Conservation (phyloP, 1,284 basidiomycete species). For the Tremellales sp. region DNA sequence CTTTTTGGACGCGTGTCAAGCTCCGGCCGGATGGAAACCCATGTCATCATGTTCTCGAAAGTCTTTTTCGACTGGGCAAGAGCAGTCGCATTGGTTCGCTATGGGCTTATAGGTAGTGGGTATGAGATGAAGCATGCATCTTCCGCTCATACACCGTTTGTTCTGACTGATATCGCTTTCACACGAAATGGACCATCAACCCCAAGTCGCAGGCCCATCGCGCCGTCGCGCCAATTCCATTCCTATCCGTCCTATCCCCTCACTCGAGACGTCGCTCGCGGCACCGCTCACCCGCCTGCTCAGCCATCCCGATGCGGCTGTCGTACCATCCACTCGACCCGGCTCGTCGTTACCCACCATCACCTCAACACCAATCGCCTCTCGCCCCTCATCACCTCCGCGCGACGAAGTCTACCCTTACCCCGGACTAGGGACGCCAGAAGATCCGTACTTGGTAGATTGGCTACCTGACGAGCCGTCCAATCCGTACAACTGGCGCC, state of each 20-base stretch:
- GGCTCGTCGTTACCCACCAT: neutral
- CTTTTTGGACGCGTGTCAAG: too few relatives aligned
- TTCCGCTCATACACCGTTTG: too few relatives aligned
- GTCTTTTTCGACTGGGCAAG: neutral
- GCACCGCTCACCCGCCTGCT: conserved; percentile 11
- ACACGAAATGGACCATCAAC: neutral
- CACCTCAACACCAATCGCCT: neutral
- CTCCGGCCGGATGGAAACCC: neutral
- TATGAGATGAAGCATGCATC: neutral
- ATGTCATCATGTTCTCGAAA: neutral
- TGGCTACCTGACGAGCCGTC: conserved; percentile 57
- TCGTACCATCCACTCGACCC: neutral
- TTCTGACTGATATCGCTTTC: neutral
- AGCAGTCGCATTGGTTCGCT: too few relatives aligned
- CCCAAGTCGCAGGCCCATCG: neutral
- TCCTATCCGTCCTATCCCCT: conserved; percentile 3
- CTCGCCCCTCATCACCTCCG: conserved; percentile 1
- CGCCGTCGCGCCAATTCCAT: neutral
- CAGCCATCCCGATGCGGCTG: neutral
- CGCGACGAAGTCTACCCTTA: conserved; percentile 13
- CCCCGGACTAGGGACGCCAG: conserved; percentile 23
- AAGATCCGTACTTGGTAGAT: conserved; percentile 34
- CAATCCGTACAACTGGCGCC: conserved; percentile 63
- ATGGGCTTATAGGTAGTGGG: neutral
- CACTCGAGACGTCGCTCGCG: conserved; percentile 13